Evolutionary conservation across 2,329 filamentous ascomycete genomes (phyloP).

Genomic region (Hymenoscyphus salicellus): DNA sequence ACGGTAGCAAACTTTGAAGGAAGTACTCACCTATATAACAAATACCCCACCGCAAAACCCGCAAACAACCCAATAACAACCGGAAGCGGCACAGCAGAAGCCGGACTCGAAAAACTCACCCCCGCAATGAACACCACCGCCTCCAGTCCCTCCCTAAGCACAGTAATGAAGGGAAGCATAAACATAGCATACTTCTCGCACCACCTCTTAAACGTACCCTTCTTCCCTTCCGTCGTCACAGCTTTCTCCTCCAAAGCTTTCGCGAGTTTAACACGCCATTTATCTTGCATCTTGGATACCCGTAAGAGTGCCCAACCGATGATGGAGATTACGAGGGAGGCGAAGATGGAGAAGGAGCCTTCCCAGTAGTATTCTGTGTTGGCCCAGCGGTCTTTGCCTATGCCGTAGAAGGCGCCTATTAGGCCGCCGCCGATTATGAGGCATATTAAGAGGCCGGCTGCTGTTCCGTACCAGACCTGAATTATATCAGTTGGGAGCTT

Average conservation of each 20-base stretch:
- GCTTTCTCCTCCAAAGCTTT: constrained; percentile 59
- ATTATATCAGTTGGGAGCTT: constrained; percentile 5
- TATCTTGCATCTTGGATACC: constrained; percentile 78
- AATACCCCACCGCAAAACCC: constrained; percentile 64
- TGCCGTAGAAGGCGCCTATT: constrained; percentile 63
- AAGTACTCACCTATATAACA: constrained; percentile 71
- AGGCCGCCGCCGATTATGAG: constrained; percentile 57
- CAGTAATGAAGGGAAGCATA: constrained; percentile 78
- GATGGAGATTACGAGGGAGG: constrained; percentile 74
- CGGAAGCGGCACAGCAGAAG: constrained; percentile 72
- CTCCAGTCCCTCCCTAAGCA: constrained; percentile 83
- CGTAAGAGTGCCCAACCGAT: constrained; percentile 79
- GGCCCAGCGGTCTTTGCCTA: constrained; percentile 66
- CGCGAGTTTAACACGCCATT: constrained; percentile 82
- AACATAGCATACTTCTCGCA: constrained; percentile 83
- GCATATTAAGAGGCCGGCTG: constrained; percentile 52
- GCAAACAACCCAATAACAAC: constrained; percentile 69
- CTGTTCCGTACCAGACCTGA: constrained; percentile 58
- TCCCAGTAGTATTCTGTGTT: constrained; percentile 75
- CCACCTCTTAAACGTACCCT: constrained; percentile 57
- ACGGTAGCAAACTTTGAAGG: constrained; percentile 37
- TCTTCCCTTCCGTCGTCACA: constrained; percentile 38
- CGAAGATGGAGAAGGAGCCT: constrained; percentile 72
- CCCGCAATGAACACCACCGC: constrained; percentile 84
- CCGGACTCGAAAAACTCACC: constrained; percentile 73